Evolutionary conservation across 192 early-diverging fungal species (phyloP), one percentile per base, ranked within the genome.

Genomic region (Phycomyces nitens): DNA sequence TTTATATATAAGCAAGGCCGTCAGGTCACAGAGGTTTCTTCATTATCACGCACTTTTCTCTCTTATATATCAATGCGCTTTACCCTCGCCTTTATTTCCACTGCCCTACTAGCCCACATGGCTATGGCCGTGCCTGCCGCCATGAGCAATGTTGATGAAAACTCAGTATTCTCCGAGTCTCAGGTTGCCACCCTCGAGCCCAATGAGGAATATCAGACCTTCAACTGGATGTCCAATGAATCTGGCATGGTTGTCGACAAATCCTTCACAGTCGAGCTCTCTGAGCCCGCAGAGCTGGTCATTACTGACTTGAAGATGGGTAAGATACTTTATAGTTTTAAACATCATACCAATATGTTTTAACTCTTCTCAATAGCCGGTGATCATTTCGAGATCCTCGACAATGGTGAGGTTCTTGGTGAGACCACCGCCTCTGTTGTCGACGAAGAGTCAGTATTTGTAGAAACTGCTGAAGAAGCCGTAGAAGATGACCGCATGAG

Each of bases 21-120:
- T 34, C 29, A 34, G 29, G 24, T 18, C 0, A 24, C 20, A n/a
- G 1, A 20, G 29, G 16, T 15, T 24, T 27, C 21, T 51, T 21
- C 24, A 18, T 65, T 56, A 23, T 20, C 44, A 8, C 54, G 24
- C 5, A 21, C 16, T 20, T 38, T 39, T 51, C 22, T 29, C 12
- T 58, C 18, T 53, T 24, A 24, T n/a, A 21, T 29, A 50, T 49
- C 20, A 14, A 68, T 68, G 66, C 66, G 58, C 39, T 68, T 60
- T 38, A 54, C 66, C 5, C 66, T 68, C 43, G 66, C 66, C 18
- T 53, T 54, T 16, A 26, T 68, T 24, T 60, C 66, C 22, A 58
- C 66, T 43, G 58, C 53, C 20, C 23, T 39, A 9, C 27, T 68
- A 21, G 66, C 66, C n/a, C 23, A n/a, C 23, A 38, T 55, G 42